Conservation (phyloP, 1,284 basidiomycete genomes). For the Tetrapyrgos nigripes region DNA sequence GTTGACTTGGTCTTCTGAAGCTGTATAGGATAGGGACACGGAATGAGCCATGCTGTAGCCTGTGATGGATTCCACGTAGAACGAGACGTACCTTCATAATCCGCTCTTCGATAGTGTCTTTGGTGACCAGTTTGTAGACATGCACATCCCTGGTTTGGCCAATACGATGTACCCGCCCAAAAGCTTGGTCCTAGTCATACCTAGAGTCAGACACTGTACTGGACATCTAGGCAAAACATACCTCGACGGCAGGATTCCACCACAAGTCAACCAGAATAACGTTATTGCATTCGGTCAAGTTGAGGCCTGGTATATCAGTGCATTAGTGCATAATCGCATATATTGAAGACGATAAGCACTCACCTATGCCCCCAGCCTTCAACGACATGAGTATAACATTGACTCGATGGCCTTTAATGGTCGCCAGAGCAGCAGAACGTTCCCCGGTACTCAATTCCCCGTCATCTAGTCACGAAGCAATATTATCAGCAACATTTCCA, state of each 20-base stretch:
- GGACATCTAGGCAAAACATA: background rate
- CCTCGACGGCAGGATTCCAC: conserved; percentile 62
- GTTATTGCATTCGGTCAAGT: conserved; percentile 66
- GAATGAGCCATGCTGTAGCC: background rate
- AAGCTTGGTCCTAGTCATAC: conserved; percentile 52
- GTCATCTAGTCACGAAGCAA: conserved; percentile 44
- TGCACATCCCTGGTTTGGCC: conserved; percentile 62
- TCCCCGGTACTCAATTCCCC: conserved; percentile 53
- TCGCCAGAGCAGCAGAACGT: conserved; percentile 50
- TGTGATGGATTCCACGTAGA: too few relatives aligned
- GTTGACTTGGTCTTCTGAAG: conserved; percentile 11
- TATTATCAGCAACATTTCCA: too few relatives aligned
- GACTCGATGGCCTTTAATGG: conserved; percentile 45
- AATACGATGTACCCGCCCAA: conserved; percentile 65
- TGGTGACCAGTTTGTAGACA: conserved; percentile 65
- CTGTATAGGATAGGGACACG: too few relatives aligned
- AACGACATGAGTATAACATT: conserved; percentile 66
- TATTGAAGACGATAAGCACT: conserved; percentile 7
- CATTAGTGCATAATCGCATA: background rate
- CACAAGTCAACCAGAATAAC: conserved; percentile 65
- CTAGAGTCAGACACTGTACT: background rate
- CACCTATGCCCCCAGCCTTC: conserved; percentile 61
- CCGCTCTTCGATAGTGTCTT: conserved; percentile 62
- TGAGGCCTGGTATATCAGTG: conserved; percentile 47
- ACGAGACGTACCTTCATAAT: conserved; percentile 45